These are phyloP conservation scores for Mayamaea pseudoterrestris DNA, from an alignment of 108 stramenopile species.

Conservation along the genomic window DNA sequence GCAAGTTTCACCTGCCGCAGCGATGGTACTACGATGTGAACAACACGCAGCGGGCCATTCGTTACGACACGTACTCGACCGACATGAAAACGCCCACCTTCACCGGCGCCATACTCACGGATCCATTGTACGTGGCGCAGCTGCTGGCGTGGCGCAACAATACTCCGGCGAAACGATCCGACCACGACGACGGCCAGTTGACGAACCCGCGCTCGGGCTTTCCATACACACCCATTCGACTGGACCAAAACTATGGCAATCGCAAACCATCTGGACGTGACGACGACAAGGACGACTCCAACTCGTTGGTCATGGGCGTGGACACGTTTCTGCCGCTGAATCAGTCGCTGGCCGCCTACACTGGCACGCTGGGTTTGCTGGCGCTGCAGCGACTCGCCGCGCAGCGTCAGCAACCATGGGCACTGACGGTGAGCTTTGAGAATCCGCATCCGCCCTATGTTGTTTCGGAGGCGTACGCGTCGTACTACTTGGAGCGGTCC, in stretches of 20 bases:
- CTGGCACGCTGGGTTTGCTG: background rate
- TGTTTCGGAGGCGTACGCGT: background rate
- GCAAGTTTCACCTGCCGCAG: slow-evolving; percentile 15
- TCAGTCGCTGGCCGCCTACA: background rate
- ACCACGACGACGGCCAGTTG: background rate
- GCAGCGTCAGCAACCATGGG: slow-evolving; percentile 8
- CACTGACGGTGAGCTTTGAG: slow-evolving; percentile 11
- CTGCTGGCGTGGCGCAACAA: too few relatives aligned
- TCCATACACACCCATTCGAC: slow-evolving; percentile 9
- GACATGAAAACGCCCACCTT: too few relatives aligned
- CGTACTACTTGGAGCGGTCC: slow-evolving; percentile 2
- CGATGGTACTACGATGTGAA: too few relatives aligned
- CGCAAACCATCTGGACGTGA: too few relatives aligned
- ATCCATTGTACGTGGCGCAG: too few relatives aligned
- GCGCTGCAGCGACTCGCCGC: slow-evolving; percentile 13
- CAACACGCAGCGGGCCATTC: too few relatives aligned
- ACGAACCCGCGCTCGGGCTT: too few relatives aligned
- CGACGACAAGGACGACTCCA: slow-evolving; percentile 1
- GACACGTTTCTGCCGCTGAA: background rate
- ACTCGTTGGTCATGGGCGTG: too few relatives aligned
- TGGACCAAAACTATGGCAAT: too few relatives aligned
- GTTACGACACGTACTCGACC: too few relatives aligned
- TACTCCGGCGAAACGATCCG: background rate
- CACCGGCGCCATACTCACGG: too few relatives aligned
- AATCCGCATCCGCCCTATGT: slow-evolving; percentile 19